Percentiles rank a stretch among this genome's conserved stretches.
Conservation (phyloP, 495 filamentous ascomycete genomes). For the Aspergillus nanangensis region DNA sequence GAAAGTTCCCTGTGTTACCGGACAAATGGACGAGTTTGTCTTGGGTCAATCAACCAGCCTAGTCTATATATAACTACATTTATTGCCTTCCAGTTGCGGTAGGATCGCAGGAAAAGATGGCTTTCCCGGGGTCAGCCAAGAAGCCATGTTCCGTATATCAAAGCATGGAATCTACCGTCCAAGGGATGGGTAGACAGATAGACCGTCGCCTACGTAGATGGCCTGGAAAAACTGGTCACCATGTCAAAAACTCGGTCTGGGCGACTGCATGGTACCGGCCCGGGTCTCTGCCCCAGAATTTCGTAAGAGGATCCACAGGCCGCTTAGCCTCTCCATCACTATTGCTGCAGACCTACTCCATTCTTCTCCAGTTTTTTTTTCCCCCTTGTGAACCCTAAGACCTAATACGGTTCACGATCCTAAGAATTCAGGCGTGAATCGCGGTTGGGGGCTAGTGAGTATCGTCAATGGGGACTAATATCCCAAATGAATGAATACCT, state of each 20-base stretch:
- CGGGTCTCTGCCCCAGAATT: conserved; percentile 13
- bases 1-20: too few species aligned
- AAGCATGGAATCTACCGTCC: too few species aligned
- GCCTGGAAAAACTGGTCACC: too few species aligned
- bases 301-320: conserved; percentile 17
- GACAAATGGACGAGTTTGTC: too few species aligned
- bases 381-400: not conserved
- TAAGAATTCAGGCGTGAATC: conserved; percentile 5
- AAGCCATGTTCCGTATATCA: too few species aligned
- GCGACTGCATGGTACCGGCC: conserved; percentile 5
- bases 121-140: not conserved
- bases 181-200: too few species aligned
- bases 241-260: not conserved
- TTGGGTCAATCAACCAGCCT: too few species aligned
- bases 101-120: not conserved
- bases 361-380: conserved; percentile 3
- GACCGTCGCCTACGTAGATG: too few species aligned
- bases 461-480: not conserved
- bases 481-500: not conserved
- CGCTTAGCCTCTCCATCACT: conserved; percentile 3
- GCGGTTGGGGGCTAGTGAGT: not conserved
- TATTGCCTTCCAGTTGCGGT: not conserved
- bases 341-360: not conserved
- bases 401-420: not conserved
- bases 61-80: not conserved